Base-by-base conservation (phyloP, 2,329 filamentous ascomycete species). In the Penicillium sp. region DNA sequence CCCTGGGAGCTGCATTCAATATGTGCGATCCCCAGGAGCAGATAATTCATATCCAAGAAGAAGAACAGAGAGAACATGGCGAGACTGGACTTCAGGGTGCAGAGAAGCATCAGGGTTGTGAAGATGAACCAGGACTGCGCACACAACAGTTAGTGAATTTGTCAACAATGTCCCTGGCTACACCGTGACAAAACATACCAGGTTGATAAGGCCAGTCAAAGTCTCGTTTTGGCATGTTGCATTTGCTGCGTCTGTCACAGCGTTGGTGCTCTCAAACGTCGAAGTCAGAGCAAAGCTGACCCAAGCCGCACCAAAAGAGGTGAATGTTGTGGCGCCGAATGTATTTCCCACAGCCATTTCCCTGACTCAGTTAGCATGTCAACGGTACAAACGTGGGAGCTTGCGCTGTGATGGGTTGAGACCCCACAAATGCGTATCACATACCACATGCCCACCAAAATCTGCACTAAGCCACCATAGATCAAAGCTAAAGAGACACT, bases 11-110 rank as follows among this genome's bases (percentile, higher is more conserved):
- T 46, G 41, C 56, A 57, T 29, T 60, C 43, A 10, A 63, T 44
- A 14, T 63, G 53, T 4, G 61, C 54, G 38, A 63, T 55, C 3
- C 57, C 61, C 5, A 63, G 54, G 7, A 63, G 50, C 0, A 63
- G 55, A n/a, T 62, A 64, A 47, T 64, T 61, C 54, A 64, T 50
- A 18, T 64, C 62, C 34, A 64, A 44, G 42, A 63, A 63, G 40
- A 64, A 61, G 48, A 63, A 63, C 4, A 63, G 31, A 2, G 57
- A 51, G 36, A 63, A 61, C 52, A 61, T 58, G 5, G 60, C 62
- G 7, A 62, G 24, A 36, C 50, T 61, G 7, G 62, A 59, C 22
- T 53, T 59, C 4, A 65, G 46, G 3, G 57, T 64, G 39, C 61
- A 59, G 1, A 65, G 39, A 13, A 65, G 60, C 55, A 63, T 59